phyloP scores from a whole-genome alignment of 352 stramenopile genomes.

The Globisporangium barbulae region DNA sequence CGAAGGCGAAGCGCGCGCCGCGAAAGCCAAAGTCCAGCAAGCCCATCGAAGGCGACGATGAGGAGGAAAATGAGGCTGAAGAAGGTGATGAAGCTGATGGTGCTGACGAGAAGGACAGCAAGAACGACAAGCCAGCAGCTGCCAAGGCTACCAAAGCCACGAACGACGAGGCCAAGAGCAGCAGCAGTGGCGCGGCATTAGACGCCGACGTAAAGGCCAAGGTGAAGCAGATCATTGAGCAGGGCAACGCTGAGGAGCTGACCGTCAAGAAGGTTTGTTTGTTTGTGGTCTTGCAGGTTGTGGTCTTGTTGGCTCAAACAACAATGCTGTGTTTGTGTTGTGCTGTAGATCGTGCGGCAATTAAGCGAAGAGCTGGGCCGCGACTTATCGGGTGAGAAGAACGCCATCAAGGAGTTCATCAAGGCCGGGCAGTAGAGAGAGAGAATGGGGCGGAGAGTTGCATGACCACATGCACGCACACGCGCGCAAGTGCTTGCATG shows the following conservation, averaged over 20 bases:
- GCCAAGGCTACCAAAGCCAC: slow-evolving; percentile 15
- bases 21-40: slow-evolving; percentile 16
- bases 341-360: slow-evolving; percentile 63
- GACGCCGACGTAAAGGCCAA: slow-evolving; percentile 52
- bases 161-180: slow-evolving; percentile 17
- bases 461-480: not conserved
- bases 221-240: slow-evolving; percentile 75
- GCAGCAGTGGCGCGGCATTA: slow-evolving; percentile 22
- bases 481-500: not conserved
- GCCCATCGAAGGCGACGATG: slow-evolving; percentile 8
- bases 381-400: slow-evolving; percentile 69
- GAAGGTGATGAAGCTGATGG: not conserved
- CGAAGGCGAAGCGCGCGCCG: slow-evolving; percentile 21
- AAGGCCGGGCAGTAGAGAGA: slow-evolving; percentile 26
- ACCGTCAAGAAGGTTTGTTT: slow-evolving; percentile 76
- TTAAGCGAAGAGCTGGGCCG: slow-evolving; percentile 61
- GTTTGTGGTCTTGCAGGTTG: not conserved
- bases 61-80: not conserved
- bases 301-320: not conserved
- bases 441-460: not conserved
- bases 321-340: not conserved
- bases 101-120: not conserved
- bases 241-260: slow-evolving; percentile 71
- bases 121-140: not conserved
- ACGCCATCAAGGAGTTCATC: slow-evolving; percentile 82